Conservation (phyloP, 1,139 yeast genomes). For the Suhomyces ambrosiae region DNA sequence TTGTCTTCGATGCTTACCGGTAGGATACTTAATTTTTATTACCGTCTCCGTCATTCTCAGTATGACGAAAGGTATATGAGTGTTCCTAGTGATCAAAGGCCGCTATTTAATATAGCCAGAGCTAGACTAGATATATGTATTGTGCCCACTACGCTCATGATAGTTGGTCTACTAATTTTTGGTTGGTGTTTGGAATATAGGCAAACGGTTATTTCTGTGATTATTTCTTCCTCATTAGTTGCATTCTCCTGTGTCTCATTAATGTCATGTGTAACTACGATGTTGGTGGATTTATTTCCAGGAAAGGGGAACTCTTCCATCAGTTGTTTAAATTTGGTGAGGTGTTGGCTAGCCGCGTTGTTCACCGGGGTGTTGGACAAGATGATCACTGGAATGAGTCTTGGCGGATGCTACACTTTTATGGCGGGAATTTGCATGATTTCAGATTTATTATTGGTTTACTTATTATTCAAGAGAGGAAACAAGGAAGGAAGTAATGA, state of each 20-base stretch:
- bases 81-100: constrained; percentile 17
- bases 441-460: constrained; percentile 23
- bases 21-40: constrained; percentile 31
- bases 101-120: constrained; percentile 31
- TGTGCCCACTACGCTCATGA: constrained; percentile 26
- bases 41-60: constrained; percentile 20
- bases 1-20: constrained; percentile 36
- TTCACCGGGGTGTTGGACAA: constrained; percentile 36
- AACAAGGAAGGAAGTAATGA: neutral
- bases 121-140: constrained; percentile 32
- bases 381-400: constrained; percentile 30
- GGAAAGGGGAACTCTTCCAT: constrained; percentile 37
- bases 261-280: constrained; percentile 35
- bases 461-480: constrained; percentile 13
- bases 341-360: constrained; percentile 41
- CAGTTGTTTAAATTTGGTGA: constrained; percentile 38
- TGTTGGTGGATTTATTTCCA: constrained; percentile 42
- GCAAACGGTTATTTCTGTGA: constrained; percentile 30
- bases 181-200: constrained; percentile 44
- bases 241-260: constrained; percentile 32
- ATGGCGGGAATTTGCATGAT: constrained; percentile 33
- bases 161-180: constrained; percentile 36
- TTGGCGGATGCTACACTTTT: constrained; percentile 43
- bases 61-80: constrained; percentile 23
- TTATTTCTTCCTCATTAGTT: constrained; percentile 33